Conservation (phyloP, 441 rosid species). For the Euphorbia celastroides region DNA sequence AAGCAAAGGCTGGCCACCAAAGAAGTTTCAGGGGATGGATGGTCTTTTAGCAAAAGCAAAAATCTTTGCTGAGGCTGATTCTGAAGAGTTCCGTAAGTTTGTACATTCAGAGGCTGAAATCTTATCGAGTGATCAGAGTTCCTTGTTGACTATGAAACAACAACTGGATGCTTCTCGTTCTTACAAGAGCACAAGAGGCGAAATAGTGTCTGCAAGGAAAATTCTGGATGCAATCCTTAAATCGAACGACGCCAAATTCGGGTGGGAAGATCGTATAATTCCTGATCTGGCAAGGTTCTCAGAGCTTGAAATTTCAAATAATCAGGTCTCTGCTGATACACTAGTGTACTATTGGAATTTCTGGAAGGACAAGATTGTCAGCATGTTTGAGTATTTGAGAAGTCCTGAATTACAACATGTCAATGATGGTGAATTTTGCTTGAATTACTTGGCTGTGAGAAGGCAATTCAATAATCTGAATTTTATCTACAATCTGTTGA, state of each 20-base stretch:
- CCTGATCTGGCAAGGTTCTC: constrained; percentile 18
- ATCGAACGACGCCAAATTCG: constrained; percentile 18
- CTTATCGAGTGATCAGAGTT: constrained; percentile 18
- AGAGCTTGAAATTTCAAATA: constrained; percentile 14
- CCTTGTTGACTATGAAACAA: constrained; percentile 23
- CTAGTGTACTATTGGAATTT: constrained; percentile 7
- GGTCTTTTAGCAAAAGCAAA: constrained; percentile 34
- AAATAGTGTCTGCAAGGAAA: constrained; percentile 31
- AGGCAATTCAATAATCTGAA: constrained; percentile 19
- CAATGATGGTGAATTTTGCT: constrained; percentile 37
- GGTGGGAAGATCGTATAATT: constrained; percentile 28
- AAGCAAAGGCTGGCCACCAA: too few relatives aligned
- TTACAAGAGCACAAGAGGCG: constrained; percentile 31
- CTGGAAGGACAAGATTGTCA: constrained; percentile 33
- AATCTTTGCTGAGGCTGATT: constrained; percentile 23
- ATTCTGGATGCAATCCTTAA: constrained; percentile 39
- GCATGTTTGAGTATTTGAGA: constrained; percentile 26
- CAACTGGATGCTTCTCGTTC: constrained; percentile 24
- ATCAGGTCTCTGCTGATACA: constrained; percentile 12
- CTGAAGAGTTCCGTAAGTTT: constrained; percentile 23
- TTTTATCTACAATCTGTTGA: constrained; percentile 24
- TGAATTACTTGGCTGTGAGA: constrained; percentile 38
- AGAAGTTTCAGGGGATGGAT: constrained; percentile 31
- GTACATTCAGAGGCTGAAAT: constrained; percentile 30
- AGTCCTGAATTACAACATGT: constrained; percentile 12